Conservation (phyloP, 805 yeast species). For the Limtongia smithiae region DNA sequence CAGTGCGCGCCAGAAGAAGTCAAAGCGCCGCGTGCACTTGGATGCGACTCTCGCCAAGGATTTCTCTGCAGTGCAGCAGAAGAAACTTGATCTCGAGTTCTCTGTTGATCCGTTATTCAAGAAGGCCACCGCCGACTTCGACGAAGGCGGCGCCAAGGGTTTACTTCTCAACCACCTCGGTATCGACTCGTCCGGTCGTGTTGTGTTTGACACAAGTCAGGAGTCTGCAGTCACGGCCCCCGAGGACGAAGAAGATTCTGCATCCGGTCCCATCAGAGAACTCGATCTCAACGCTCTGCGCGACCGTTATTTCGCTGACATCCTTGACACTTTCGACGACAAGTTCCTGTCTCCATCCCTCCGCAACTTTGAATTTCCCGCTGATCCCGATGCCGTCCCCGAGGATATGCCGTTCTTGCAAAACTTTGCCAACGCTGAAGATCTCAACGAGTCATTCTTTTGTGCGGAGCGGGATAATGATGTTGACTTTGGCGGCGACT, state of each 20-base stretch:
- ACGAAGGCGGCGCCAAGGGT: constrained; percentile 44
- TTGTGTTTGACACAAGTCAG: constrained; percentile 62
- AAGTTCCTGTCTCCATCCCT: constrained; percentile 66
- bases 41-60: constrained; percentile 36
- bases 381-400: constrained; percentile 17
- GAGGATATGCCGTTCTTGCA: constrained; percentile 21
- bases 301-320: constrained; percentile 17
- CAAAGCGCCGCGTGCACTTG: constrained; percentile 28
- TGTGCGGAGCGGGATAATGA: constrained; percentile 18
- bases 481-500: constrained; percentile 28
- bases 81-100: constrained; percentile 39
- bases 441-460: background rate
- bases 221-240: constrained; percentile 34
- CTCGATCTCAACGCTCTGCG: constrained; percentile 31
- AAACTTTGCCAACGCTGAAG: constrained; percentile 35
- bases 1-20: constrained; percentile 17
- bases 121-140: constrained; percentile 46
- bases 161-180: constrained; percentile 50
- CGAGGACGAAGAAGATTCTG: constrained; percentile 25
- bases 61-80: constrained; percentile 34
- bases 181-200: constrained; percentile 54
- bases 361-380: constrained; percentile 39
- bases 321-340: constrained; percentile 26
- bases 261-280: constrained; percentile 4
- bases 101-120: constrained; percentile 43